These are phyloP conservation scores for Babesia microti DNA, from an alignment of 169 alveolate species.

Conservation along the genomic window DNA sequence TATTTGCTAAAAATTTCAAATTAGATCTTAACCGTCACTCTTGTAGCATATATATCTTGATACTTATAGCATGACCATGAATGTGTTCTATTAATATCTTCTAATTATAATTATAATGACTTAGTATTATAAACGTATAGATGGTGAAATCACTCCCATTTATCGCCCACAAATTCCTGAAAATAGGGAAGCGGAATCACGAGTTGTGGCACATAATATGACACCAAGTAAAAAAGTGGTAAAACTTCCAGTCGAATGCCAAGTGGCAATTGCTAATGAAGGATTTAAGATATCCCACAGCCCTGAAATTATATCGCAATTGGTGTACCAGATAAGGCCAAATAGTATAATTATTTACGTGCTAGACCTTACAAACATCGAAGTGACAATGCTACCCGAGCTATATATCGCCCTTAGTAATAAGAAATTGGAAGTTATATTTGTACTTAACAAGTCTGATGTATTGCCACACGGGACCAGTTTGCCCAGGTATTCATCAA, in stretches of 20 bases:
- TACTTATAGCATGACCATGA: no score
- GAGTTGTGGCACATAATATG: conserved; percentile 3
- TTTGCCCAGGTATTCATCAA: conserved; percentile 13
- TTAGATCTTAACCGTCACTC: no score
- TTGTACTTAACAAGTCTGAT: conserved; percentile 70
- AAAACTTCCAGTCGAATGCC: conserved; percentile 23
- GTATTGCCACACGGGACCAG: conserved; percentile 57
- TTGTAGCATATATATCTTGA: no score
- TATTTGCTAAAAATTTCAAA: no score
- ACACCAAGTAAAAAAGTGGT: not conserved
- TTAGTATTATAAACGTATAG: conserved; percentile 41
- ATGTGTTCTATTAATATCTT: not conserved
- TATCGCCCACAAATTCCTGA: no score
- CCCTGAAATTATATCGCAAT: conserved; percentile 31
- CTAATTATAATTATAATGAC: not conserved
- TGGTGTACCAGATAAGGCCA: conserved; percentile 43
- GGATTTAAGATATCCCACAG: conserved; percentile 9
- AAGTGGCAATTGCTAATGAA: conserved; percentile 4
- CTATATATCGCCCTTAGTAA: conserved; percentile 65
- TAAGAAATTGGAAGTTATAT: conserved; percentile 62
- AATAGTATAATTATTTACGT: conserved; percentile 61
- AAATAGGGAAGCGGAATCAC: not conserved
- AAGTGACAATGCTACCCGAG: conserved; percentile 70
- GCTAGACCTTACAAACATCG: conserved; percentile 68
- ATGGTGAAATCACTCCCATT: no score